Evolutionary conservation across 257 asterid genomes (phyloP).

Genomic region (Scutellaria barbata): DNA sequence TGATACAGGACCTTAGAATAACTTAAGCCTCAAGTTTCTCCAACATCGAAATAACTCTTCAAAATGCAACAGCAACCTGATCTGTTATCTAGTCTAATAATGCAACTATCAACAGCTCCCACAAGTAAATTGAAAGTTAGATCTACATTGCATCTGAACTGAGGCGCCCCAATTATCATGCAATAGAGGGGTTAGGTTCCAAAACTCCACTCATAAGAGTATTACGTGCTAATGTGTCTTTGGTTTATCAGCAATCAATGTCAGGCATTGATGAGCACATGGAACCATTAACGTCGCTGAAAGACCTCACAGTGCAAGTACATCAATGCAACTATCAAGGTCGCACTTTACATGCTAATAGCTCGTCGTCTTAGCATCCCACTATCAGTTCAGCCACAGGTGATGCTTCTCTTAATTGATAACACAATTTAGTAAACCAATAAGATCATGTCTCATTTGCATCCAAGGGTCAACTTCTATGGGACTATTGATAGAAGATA

Average conservation of each 20-base stretch:
- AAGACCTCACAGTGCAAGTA: not conserved
- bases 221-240: not conserved
- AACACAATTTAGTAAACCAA: too few relatives aligned
- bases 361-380: not conserved
- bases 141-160: not conserved
- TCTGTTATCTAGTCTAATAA: not conserved
- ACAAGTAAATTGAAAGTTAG: not conserved
- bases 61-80: not conserved
- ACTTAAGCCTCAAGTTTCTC: constrained; percentile 11
- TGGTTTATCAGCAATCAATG: not conserved
- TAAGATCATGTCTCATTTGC: too few relatives aligned
- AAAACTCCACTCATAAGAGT: not conserved
- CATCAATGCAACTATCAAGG: not conserved
- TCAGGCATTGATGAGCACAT: constrained; percentile 3
- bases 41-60: not conserved
- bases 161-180: not conserved
- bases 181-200: not conserved
- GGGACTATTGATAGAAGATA: not conserved
- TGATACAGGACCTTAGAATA: not conserved
- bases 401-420: too few relatives aligned
- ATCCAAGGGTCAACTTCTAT: too few relatives aligned
- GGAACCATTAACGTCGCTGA: not conserved
- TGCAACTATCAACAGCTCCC: constrained; percentile 15
- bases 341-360: constrained; percentile 1
- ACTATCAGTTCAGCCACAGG: not conserved